Evolutionary conservation across 1,284 basidiomycete species (phyloP), one percentile per base, ranked within the genome.

Genomic region (Rhodotorula sp.): DNA sequence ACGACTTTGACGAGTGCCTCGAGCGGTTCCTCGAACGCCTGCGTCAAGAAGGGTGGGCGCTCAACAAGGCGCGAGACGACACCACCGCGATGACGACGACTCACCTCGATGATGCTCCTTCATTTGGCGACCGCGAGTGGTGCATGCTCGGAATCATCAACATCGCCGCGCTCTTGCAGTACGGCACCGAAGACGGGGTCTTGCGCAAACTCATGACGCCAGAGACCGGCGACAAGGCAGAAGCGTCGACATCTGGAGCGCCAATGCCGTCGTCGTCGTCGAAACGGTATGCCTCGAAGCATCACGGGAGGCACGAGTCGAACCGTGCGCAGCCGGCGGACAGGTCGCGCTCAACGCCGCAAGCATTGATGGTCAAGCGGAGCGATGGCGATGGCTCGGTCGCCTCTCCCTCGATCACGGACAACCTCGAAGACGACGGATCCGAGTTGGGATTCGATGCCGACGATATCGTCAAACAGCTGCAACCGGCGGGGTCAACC

Each of bases 121-220:
- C 63, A 2, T 80, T 84, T 46, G 87, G 91, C 65, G 92, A 93
- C 80, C 88, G 90, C 31, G 91, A 93, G 73, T 99, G 96, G 96
- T 90, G 92, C 77, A 93, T 96, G 89, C 95, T 98, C 91, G 94
- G 87, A 0, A 84, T 90, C 49, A 85, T 92, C 78, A 97, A 96
- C 80, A 85, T 97, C 26, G 86, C 88, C 6, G 87, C 91, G 0
- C 81, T 97, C 20, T 84, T 97, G 76, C 93, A 98, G 82, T 97
- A 95, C 78, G 94, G 95, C 43, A 85, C 88, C n/a, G 85, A 88
- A 1, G 86, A 85, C 18, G 89, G 91, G 5, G 81, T 92, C 3
- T 83, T 97, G 48, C 78, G 79, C 7, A 80, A 82, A 69, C 81
- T 83, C 67, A 78, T 81, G 20, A 77, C 75, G 3, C 64, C 56